Percentiles rank a stretch among this genome's conserved stretches.
Conservation (phyloP, 352 stramenopile species). For the Peronospora farinosa region DNA sequence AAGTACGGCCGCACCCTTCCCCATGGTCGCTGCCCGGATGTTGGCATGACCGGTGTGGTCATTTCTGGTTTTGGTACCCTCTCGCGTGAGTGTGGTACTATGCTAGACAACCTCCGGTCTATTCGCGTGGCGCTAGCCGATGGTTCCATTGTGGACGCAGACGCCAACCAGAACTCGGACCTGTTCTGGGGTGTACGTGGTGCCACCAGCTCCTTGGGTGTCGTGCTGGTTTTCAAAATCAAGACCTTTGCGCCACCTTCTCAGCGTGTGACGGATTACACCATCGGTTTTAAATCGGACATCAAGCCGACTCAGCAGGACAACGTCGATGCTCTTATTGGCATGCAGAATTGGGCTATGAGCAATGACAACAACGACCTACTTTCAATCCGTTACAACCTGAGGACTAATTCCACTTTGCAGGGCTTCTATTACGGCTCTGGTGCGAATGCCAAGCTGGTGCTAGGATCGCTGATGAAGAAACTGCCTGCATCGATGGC, state of each 20-base stretch:
- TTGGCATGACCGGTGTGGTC: slow-evolving; percentile 26
- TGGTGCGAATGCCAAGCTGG: slow-evolving; percentile 1
- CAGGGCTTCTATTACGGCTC: slow-evolving; percentile 22
- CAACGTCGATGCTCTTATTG: slow-evolving; percentile 20
- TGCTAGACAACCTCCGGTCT: slow-evolving; percentile 23
- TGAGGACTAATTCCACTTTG: slow-evolving; percentile 13
- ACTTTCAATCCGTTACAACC: slow-evolving; percentile 20
- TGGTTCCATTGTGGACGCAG: slow-evolving; percentile 20
- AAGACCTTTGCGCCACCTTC: slow-evolving; percentile 16
- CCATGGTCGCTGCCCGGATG: slow-evolving; percentile 24
- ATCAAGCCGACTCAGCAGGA: slow-evolving; percentile 19
- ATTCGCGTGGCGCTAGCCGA: slow-evolving; percentile 24
- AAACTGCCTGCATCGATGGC: slow-evolving; percentile 17
- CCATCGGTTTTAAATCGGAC: slow-evolving; percentile 16
- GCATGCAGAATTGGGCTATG: slow-evolving; percentile 19
- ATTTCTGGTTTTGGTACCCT: slow-evolving; percentile 23
- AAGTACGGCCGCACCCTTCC: slow-evolving; percentile 13
- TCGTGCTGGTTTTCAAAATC: slow-evolving; percentile 23
- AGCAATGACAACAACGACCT: slow-evolving; percentile 26
- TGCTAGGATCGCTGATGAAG: slow-evolving; percentile 17
- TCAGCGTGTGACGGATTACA: slow-evolving; percentile 12
- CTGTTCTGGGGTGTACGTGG: slow-evolving; percentile 25
- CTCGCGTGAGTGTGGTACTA: slow-evolving; percentile 17
- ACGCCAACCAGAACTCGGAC: slow-evolving; percentile 17
- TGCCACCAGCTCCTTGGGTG: slow-evolving; percentile 23